Evolutionary conservation across 2,329 filamentous ascomycete species (phyloP).

Genomic region (Acrocalymma vagum): DNA sequence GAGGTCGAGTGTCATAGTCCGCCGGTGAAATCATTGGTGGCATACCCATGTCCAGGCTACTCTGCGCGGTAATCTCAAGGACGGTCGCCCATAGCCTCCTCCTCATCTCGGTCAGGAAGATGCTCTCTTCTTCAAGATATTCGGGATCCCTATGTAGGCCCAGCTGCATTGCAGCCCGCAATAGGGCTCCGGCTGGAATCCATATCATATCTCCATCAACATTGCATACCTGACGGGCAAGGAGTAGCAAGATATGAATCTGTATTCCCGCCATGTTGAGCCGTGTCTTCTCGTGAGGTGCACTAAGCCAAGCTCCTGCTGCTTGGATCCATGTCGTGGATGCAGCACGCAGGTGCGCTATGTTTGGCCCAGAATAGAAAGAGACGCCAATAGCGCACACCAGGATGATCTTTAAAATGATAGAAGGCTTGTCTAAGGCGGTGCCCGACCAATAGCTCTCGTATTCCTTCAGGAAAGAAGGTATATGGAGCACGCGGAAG

Average conservation of each 20-base stretch:
- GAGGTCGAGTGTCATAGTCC: constrained; percentile 49
- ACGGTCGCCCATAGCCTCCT: constrained; percentile 38
- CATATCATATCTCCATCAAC: constrained; percentile 48
- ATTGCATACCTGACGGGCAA: constrained; percentile 46
- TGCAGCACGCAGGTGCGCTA: constrained; percentile 46
- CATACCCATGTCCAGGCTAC: constrained; percentile 47
- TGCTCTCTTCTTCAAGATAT: constrained; percentile 42
- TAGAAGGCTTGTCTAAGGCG: constrained; percentile 53
- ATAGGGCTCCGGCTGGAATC: constrained; percentile 47
- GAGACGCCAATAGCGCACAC: constrained; percentile 43
- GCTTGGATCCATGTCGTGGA: constrained; percentile 64
- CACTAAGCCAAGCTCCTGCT: constrained; percentile 62
- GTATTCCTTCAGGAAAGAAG: constrained; percentile 59
- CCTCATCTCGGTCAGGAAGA: constrained; percentile 49
- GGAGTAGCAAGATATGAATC: constrained; percentile 45
- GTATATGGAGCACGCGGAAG: constrained; percentile 61
- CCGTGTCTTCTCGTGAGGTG: constrained; percentile 62
- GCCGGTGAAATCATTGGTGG: constrained; percentile 45
- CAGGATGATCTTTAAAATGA: constrained; percentile 59
- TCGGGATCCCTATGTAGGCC: constrained; percentile 52
- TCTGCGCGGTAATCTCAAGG: constrained; percentile 48
- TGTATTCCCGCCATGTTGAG: constrained; percentile 63
- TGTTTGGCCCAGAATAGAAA: constrained; percentile 61
- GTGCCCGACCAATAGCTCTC: constrained; percentile 58
- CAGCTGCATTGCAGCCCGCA: constrained; percentile 51